These are phyloP conservation scores for Ganoderma resinaceum DNA, from an alignment of 1,284 basidiomycete species.

Conservation along the genomic window DNA sequence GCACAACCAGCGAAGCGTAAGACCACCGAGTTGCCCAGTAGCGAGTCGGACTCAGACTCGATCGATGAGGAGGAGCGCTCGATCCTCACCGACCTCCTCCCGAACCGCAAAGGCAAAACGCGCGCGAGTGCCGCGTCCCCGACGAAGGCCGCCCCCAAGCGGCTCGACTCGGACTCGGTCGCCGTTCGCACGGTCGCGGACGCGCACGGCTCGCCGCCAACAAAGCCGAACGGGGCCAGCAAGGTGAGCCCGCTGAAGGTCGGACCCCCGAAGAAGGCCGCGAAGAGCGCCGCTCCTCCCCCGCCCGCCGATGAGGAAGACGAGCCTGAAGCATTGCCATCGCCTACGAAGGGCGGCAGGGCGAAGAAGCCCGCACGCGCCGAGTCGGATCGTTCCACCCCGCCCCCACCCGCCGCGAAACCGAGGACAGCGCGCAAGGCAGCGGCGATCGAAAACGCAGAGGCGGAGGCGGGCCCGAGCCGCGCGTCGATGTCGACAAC, in stretches of 20 bases:
- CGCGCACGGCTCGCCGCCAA: slow-evolving; percentile 23
- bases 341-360: slow-evolving; percentile 8
- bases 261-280: slow-evolving; percentile 15
- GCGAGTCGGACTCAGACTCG: slow-evolving; percentile 20
- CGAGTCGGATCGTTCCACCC: slow-evolving; percentile 8
- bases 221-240: slow-evolving; percentile 21
- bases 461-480: slow-evolving; percentile 32
- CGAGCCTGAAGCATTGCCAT: neutral
- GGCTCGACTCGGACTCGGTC: slow-evolving; percentile 31
- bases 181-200: slow-evolving; percentile 31
- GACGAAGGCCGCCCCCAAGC: slow-evolving; percentile 17
- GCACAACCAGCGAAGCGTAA: slow-evolving; percentile 16
- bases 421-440: slow-evolving; percentile 8
- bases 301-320: slow-evolving; percentile 1
- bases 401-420: slow-evolving; percentile 14
- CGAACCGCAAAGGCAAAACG: slow-evolving; percentile 18
- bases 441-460: slow-evolving; percentile 10
- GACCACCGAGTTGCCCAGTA: slow-evolving; percentile 11
- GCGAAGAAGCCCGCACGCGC: slow-evolving; percentile 13
- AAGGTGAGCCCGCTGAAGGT: slow-evolving; percentile 14
- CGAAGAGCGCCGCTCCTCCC: neutral
- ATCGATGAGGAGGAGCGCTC: slow-evolving; percentile 25
- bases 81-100: slow-evolving; percentile 21
- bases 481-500: slow-evolving; percentile 13
- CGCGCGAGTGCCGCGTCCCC: slow-evolving; percentile 5